phyloP scores from a whole-genome alignment of 192 early-diverging fungal species.

The Gaertneriomyces sp. region DNA sequence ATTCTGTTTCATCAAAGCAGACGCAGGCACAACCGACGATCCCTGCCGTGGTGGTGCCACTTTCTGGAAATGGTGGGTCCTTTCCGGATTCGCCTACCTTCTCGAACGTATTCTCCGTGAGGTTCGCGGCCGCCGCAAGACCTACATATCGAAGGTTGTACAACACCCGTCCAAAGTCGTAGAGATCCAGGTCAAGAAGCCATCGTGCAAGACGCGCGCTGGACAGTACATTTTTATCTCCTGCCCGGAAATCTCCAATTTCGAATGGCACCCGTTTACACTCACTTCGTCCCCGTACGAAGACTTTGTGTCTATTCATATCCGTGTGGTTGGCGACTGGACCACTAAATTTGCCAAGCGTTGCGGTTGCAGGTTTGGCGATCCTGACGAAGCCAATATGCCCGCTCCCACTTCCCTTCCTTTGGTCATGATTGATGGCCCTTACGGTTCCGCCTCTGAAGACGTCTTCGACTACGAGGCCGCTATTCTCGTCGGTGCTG shows the following conservation, averaged over 20 bases:
- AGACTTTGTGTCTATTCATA: constrained; percentile 69
- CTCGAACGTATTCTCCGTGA: constrained; percentile 71
- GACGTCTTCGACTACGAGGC: constrained; percentile 81
- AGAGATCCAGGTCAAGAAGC: constrained; percentile 75
- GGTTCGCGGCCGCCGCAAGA: constrained; percentile 61
- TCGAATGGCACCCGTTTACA: constrained; percentile 84
- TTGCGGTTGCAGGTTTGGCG: constrained; percentile 63
- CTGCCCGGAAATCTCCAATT: constrained; percentile 68
- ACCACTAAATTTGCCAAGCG: constrained; percentile 65
- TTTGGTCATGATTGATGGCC: constrained; percentile 70
- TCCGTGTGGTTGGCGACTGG: constrained; percentile 75
- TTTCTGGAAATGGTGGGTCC: constrained; percentile 81
- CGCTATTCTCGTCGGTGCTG: constrained; percentile 73
- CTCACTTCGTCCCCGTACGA: constrained; percentile 79
- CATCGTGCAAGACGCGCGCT: constrained; percentile 52
- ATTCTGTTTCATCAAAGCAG: constrained; percentile 76
- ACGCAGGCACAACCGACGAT: constrained; percentile 16
- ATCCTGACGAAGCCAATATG: constrained; percentile 38
- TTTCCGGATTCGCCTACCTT: constrained; percentile 63
- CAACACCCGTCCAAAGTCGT: constrained; percentile 78
- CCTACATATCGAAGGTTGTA: constrained; percentile 75
- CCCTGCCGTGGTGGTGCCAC: constrained; percentile 66
- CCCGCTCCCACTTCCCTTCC: constrained; percentile 55
- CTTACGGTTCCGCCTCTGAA: constrained; percentile 74
- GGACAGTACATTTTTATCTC: constrained; percentile 79